A percentile compares a stretch with the other conserved stretches of the same genome.
Conservation (phyloP, 1,284 basidiomycete species). For the Naganishia sp. region DNA sequence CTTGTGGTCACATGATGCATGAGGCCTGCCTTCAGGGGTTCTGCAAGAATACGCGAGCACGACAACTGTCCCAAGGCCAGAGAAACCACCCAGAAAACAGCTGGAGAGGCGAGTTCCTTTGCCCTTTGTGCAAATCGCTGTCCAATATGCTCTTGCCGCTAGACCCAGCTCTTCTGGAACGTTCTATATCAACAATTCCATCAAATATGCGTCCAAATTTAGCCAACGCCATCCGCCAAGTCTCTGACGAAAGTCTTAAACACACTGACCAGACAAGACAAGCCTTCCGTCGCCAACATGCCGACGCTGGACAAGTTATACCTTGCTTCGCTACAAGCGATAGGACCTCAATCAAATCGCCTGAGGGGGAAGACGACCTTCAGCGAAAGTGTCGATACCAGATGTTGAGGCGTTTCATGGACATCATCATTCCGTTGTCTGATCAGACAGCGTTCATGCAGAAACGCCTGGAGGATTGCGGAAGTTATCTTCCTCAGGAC, state of each 20-base stretch:
- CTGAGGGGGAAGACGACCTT: neutral
- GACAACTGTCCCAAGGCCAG: constrained; percentile 86
- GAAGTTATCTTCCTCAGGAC: constrained; percentile 83
- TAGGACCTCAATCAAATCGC: constrained; percentile 1
- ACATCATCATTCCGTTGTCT: constrained; percentile 40
- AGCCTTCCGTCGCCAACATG: constrained; percentile 22
- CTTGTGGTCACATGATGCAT: constrained; percentile 98
- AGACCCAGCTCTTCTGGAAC: constrained; percentile 53
- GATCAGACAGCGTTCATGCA: constrained; percentile 51
- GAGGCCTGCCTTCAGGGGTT: constrained; percentile 91
- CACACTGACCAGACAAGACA: constrained; percentile 22
- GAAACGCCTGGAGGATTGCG: constrained; percentile 42
- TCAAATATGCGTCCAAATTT: constrained; percentile 32
- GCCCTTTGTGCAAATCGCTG: constrained; percentile 96
- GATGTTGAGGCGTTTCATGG: constrained; percentile 29
- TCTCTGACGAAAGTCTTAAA: constrained; percentile 24
- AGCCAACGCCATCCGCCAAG: constrained; percentile 32
- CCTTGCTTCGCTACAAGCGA: constrained; percentile 23
- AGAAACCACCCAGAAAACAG: constrained; percentile 94
- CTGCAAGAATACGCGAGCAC: constrained; percentile 78
- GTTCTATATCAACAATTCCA: constrained; percentile 4
- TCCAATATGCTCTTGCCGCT: constrained; percentile 93
- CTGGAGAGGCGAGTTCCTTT: constrained; percentile 89
- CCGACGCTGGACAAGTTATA: constrained; percentile 19
- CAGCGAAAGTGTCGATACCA: constrained; percentile 12